These are phyloP conservation scores for Mariannaea sp. DNA, from an alignment of 2,329 filamentous ascomycete genomes.

Conservation along the genomic window DNA sequence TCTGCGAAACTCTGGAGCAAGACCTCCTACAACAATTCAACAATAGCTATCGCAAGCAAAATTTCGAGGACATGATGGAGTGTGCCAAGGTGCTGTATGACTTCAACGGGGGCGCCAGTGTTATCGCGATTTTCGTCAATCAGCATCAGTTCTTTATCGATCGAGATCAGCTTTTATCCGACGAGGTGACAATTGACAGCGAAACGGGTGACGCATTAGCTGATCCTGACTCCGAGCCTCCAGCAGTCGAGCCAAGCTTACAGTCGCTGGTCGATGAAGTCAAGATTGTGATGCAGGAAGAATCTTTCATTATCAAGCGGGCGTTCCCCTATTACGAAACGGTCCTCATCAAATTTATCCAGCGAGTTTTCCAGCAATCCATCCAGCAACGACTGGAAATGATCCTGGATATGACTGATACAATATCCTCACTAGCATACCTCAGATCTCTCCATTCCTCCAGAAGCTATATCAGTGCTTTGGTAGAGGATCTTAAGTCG, in stretches of 20 bases:
- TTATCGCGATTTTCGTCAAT: conserved; percentile 95
- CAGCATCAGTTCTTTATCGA: conserved; percentile 99
- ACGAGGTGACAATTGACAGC: conserved; percentile 77
- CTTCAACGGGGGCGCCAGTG: conserved; percentile 94
- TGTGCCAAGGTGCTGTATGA: conserved; percentile 92
- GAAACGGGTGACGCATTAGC: conserved; percentile 90
- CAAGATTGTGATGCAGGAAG: conserved; percentile 92
- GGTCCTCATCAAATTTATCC: conserved; percentile 89
- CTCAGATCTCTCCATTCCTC: conserved; percentile 89
- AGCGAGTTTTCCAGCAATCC: conserved; percentile 96
- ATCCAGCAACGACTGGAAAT: conserved; percentile 95
- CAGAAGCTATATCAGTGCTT: conserved; percentile 80
- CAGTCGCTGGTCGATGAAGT: conserved; percentile 95
- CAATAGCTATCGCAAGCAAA: conserved; percentile 91
- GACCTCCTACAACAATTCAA: conserved; percentile 96
- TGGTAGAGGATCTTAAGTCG: conserved; percentile 91
- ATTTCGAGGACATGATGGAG: conserved; percentile 98
- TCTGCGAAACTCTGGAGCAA: conserved; percentile 93
- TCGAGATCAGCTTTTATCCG: conserved; percentile 85
- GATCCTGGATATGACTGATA: conserved; percentile 92
- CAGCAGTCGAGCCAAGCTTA: conserved; percentile 87
- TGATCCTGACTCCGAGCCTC: conserved; percentile 90
- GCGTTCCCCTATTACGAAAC: conserved; percentile 97
- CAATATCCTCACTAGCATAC: conserved; percentile 90
- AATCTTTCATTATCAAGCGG: conserved; percentile 94